Evolutionary conservation across 2,329 filamentous ascomycete genomes (phyloP), one percentile per base, ranked within the genome.

Genomic region (Mariannaea elegans): DNA sequence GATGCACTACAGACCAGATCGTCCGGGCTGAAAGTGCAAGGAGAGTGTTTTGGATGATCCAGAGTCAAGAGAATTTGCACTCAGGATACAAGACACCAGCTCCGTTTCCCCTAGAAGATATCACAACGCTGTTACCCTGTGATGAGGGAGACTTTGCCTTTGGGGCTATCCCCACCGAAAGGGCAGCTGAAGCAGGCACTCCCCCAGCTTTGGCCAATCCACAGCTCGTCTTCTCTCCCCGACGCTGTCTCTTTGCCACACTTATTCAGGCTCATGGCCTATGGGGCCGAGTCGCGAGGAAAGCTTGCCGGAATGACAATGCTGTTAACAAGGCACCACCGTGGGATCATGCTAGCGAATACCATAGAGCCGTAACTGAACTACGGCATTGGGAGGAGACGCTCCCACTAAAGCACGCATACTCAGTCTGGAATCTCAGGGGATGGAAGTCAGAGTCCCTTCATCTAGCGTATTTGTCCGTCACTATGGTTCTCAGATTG

Each of bases 131-230:
- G 7, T 63, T 77, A 3, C 76, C 76, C 2, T 76, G 75, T 56
- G 68, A 75, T 19, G 76, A 78, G 64, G 63, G 64, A 14, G 76
- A 78, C 42, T 78, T 78, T 55, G 71, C 74, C 7, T 78, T 78
- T 59, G 76, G 75, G 6, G 42, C 60, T 3, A 46, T 67, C 4
- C 72, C 75, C 3, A 23, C 55, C 1, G 63, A 70, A 9, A 65
- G 76, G 1, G 73, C 75, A 3, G 76, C 72, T 6, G 68, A 78
- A 0, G 51, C 63, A 0, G 75, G 74, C 2, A 77, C 75, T 2
- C 65, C 68, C 13, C 71, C 76, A 0, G 72, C 73, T 1, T 49
- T 59, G 7, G 50, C 56, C 2, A 61, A 74, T 39, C 73, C 74
- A 1, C 54, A 61, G 1, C 58, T 74, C 7, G 64, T 68, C 6